These are phyloP conservation scores for Laetiporus sulphureus DNA, from an alignment of 1,284 basidiomycete genomes.

Conservation along the genomic window DNA sequence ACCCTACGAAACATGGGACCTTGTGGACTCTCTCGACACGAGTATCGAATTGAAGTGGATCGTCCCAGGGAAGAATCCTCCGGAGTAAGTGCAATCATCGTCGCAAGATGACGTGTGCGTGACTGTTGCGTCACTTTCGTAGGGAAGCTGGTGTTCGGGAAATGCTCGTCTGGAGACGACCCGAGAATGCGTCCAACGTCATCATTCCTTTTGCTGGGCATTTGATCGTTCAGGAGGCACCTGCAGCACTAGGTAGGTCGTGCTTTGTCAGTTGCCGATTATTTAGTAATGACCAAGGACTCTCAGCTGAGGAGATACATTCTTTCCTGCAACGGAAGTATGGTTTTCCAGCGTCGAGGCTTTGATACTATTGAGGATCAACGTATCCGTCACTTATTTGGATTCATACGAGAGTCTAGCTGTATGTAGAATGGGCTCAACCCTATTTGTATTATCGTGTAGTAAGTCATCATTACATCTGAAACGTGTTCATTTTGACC, in stretches of 20 bases:
- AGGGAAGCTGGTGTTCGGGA: conserved; percentile 33
- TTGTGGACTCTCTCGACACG: conserved; percentile 37
- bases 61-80: conserved; percentile 32
- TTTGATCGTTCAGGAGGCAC: conserved; percentile 32
- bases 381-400: too few relatives aligned
- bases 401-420: too few relatives aligned
- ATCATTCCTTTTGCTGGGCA: conserved; percentile 51
- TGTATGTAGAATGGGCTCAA: too few relatives aligned
- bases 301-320: conserved; percentile 17
- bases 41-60: conserved; percentile 49
- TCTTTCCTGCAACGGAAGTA: conserved; percentile 16
- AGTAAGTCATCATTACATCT: too few relatives aligned
- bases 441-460: too few relatives aligned
- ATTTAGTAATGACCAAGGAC: neutral
- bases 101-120: neutral
- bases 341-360: conserved; percentile 1
- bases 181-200: conserved; percentile 51
- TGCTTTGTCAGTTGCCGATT: neutral
- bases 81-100: conserved; percentile 18
- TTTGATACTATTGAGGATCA: too few relatives aligned
- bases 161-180: conserved; percentile 53
- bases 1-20: conserved; percentile 39
- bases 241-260: conserved; percentile 18
- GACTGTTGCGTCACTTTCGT: neutral
- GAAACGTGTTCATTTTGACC: too few relatives aligned